These are phyloP conservation scores for Salix koriyanagi DNA, from an alignment of 345 rosid genomes.

Conservation along the genomic window DNA sequence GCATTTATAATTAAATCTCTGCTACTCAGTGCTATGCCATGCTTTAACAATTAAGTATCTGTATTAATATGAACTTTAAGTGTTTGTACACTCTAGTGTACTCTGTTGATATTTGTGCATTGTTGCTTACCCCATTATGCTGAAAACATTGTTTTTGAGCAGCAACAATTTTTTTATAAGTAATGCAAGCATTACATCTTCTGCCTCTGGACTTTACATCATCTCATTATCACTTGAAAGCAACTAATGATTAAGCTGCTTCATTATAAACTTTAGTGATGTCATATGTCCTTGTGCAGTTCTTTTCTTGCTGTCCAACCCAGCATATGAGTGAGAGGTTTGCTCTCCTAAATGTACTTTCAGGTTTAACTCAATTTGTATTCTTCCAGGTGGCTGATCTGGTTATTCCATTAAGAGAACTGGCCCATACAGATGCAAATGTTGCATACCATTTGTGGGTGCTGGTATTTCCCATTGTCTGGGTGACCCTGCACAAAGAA, in stretches of 20 bases:
- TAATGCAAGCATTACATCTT: not conserved
- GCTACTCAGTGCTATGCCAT: not conserved
- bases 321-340: not conserved
- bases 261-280: not conserved
- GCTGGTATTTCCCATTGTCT: slow-evolving; percentile 94
- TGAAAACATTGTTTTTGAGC: not conserved
- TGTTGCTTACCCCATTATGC: not conserved
- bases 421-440: slow-evolving; percentile 91
- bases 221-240: not conserved
- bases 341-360: not conserved
- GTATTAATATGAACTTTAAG: not conserved
- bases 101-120: too few relatives aligned
- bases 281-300: not conserved
- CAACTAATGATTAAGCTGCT: not conserved
- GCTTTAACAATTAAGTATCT: not conserved
- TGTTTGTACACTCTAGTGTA: too few relatives aligned
- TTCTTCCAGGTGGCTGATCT: slow-evolving; percentile 76
- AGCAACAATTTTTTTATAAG: not conserved
- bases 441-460: slow-evolving; percentile 99
- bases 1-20: not conserved
- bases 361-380: not conserved
- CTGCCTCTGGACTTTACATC: not conserved
- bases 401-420: slow-evolving; percentile 81
- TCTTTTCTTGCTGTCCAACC: not conserved
- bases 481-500: slow-evolving; percentile 88